Percentiles rank a stretch among this genome's conserved stretches.
These are phyloP conservation scores for Sisymbrium irio DNA, from an alignment of 345 rosid species.

Conservation along the genomic window DNA sequence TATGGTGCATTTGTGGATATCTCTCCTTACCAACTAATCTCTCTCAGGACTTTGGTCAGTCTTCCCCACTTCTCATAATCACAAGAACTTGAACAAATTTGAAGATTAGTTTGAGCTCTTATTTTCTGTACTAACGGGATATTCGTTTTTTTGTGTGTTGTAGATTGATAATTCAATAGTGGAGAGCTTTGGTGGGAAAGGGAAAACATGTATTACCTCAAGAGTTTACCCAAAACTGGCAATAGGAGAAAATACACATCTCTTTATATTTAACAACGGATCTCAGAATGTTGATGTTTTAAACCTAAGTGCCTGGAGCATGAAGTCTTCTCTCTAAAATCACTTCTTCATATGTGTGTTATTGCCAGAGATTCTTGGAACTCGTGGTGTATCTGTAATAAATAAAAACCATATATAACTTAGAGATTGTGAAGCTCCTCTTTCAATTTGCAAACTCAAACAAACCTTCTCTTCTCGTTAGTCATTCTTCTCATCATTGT, in stretches of 20 bases:
- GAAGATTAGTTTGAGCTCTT: neutral
- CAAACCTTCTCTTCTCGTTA: slow-evolving; percentile 41
- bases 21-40: slow-evolving; percentile 41
- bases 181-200: slow-evolving; percentile 78
- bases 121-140: neutral
- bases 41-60: slow-evolving; percentile 66
- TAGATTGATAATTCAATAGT: slow-evolving; percentile 77
- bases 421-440: slow-evolving; percentile 8
- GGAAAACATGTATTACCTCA: slow-evolving; percentile 63
- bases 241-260: slow-evolving; percentile 34
- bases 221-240: slow-evolving; percentile 68
- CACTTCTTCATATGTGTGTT: neutral
- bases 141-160: neutral
- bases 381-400: slow-evolving; percentile 11
- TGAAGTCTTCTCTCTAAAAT: slow-evolving; percentile 36
- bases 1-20: slow-evolving; percentile 63
- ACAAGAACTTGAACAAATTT: neutral
- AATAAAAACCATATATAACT: neutral
- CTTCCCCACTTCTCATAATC: neutral
- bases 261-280: slow-evolving; percentile 67
- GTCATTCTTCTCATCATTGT: slow-evolving; percentile 43
- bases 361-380: slow-evolving; percentile 16
- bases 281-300: slow-evolving; percentile 40
- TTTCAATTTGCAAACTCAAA: slow-evolving; percentile 11
- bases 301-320: slow-evolving; percentile 66